A percentile compares a stretch with the other conserved stretches of the same genome.
phyloP scores from a whole-genome alignment of 192 early-diverging fungal species.

The Spizellomyces sp. region DNA sequence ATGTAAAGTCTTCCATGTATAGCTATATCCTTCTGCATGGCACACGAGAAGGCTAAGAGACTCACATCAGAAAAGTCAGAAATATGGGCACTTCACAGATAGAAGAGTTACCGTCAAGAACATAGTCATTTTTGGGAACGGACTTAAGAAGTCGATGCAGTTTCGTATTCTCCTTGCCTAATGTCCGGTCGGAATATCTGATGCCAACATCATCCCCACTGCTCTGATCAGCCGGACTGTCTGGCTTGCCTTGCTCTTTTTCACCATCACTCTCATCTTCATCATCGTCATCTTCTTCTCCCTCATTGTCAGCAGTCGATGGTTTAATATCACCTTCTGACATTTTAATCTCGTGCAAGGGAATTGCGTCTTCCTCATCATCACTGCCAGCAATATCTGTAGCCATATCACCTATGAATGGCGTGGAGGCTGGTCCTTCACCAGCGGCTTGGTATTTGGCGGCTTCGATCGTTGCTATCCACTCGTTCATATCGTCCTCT shows the following conservation, averaged over 20 bases:
- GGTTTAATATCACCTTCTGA: neutral
- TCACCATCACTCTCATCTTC: constrained; percentile 28
- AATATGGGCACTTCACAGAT: too few species aligned
- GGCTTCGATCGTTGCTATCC: constrained; percentile 64
- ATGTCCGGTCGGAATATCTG: constrained; percentile 34
- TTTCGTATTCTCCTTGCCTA: constrained; percentile 38
- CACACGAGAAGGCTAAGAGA: constrained; percentile 27
- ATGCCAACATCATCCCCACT: neutral
- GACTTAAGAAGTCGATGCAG: constrained; percentile 48
- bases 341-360: constrained; percentile 4
- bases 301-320: neutral
- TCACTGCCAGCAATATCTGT: neutral
- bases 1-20: constrained; percentile 57
- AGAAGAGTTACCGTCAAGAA: constrained; percentile 38
- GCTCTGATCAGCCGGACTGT: neutral
- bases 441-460: constrained; percentile 46
- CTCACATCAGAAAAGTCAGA: too few species aligned
- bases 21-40: constrained; percentile 45
- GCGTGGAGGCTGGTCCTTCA: neutral
- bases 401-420: neutral
- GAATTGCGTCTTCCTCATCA: constrained; percentile 35
- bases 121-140: constrained; percentile 41
- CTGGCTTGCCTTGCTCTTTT: neutral
- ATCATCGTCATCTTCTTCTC: constrained; percentile 27
- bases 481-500: constrained; percentile 68